Evolutionary conservation across 2,329 filamentous ascomycete genomes (phyloP).

Genomic region (Tolypocladium ovalisporum): DNA sequence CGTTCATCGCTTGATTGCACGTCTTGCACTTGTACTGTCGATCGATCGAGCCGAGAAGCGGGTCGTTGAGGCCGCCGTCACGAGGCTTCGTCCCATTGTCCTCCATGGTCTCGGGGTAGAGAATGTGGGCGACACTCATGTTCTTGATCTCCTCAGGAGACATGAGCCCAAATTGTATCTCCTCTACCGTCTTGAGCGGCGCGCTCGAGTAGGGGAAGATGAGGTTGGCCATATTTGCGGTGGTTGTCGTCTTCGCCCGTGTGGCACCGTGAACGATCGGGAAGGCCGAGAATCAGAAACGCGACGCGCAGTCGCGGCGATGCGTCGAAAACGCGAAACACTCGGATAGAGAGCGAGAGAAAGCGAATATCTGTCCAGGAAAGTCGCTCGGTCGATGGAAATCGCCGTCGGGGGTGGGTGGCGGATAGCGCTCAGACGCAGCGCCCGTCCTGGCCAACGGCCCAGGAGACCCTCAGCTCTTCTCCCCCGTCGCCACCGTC

Average conservation of each 20-base stretch:
- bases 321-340: constrained; percentile 11
- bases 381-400: constrained; percentile 20
- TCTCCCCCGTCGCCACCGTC: constrained; percentile 35
- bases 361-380: constrained; percentile 11
- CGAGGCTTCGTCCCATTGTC: constrained; percentile 86
- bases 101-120: constrained; percentile 99
- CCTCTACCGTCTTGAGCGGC: constrained; percentile 93
- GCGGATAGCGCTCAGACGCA: constrained; percentile 30
- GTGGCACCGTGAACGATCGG: constrained; percentile 7
- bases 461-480: constrained; percentile 35
- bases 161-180: constrained; percentile 97
- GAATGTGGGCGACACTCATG: constrained; percentile 92
- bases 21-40: constrained; percentile 92
- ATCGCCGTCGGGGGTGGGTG: constrained; percentile 17
- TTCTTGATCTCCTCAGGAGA: constrained; percentile 98
- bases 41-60: constrained; percentile 91
- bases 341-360: constrained; percentile 9
- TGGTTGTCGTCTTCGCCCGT: constrained; percentile 3
- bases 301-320: constrained; percentile 7
- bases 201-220: constrained; percentile 86
- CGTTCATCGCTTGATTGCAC: constrained; percentile 88
- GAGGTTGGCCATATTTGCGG: constrained; percentile 75
- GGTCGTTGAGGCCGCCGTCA: constrained; percentile 87
- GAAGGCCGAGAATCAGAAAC: constrained; percentile 7
- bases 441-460: constrained; percentile 33